Percentiles rank a stretch among this genome's conserved stretches.
Conservation (phyloP, 495 filamentous ascomycete genomes). For the Penicillium egyptiacum region DNA sequence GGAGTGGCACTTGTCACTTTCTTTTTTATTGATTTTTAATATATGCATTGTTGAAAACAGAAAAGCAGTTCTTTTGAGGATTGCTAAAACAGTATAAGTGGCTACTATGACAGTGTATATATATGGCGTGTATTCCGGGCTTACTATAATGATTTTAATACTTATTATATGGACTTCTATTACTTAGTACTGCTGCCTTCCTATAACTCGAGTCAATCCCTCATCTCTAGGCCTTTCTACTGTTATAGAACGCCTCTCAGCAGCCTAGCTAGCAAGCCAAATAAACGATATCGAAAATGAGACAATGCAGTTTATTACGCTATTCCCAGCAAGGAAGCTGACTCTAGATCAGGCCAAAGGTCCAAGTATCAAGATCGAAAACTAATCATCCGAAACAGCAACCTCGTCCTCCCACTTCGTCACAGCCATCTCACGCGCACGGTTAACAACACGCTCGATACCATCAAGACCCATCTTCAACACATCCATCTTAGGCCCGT, state of each 20-base stretch:
- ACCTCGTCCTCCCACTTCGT: constrained; percentile 43
- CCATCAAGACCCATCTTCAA: constrained; percentile 82
- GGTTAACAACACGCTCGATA: constrained; percentile 72
- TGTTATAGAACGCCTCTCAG: not conserved
- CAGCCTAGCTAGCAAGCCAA: not conserved
- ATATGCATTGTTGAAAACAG: no score
- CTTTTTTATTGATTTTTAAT: no score
- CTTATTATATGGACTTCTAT: no score
- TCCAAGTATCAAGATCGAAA: not conserved
- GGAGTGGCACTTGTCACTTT: no score
- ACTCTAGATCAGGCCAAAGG: not conserved
- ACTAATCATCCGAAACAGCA: constrained; percentile 42
- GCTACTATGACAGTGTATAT: no score
- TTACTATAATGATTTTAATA: no score
- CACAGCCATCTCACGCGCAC: constrained; percentile 37
- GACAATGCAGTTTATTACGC: not conserved
- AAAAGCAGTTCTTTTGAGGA: no score
- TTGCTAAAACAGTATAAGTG: no score
- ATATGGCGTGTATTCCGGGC: no score
- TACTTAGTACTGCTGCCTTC: no score
- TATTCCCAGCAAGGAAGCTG: not conserved
- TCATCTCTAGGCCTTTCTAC: not conserved
- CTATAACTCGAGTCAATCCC: not conserved
- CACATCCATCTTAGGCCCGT: constrained; percentile 87
- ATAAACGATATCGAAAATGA: not conserved